Conservation (phyloP, 306 rosid species). For the Trifolium dubium region DNA sequence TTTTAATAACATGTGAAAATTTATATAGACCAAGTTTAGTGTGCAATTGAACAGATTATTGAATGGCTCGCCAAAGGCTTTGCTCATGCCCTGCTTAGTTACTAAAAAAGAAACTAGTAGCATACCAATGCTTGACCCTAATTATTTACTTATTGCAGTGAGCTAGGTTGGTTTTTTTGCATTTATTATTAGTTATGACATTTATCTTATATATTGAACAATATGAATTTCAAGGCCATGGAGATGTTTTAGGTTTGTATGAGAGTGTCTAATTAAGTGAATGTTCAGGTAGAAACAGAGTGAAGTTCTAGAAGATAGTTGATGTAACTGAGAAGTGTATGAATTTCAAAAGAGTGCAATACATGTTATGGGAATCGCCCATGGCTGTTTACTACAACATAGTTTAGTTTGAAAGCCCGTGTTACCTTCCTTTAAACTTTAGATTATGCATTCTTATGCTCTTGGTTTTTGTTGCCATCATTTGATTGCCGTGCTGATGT, state of each 20-base stretch:
- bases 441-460: conserved; percentile 20
- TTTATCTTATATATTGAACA: background rate
- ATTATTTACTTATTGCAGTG: conserved; percentile 8
- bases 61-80: conserved; percentile 14
- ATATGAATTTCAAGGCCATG: background rate
- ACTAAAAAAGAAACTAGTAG: background rate
- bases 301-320: conserved; percentile 20
- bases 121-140: conserved; percentile 6
- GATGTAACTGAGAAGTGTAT: conserved; percentile 1
- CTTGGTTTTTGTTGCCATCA: background rate
- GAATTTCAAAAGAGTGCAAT: conserved; percentile 11
- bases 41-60: conserved; percentile 21
- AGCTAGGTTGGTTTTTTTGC: conserved; percentile 15
- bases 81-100: background rate
- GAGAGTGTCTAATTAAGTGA: conserved; percentile 33
- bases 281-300: conserved; percentile 36
- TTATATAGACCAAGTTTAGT: conserved; percentile 21
- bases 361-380: background rate
- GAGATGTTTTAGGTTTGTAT: conserved; percentile 12
- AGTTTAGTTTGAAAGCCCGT: background rate
- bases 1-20: conserved; percentile 16
- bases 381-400: background rate
- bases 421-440: conserved; percentile 20
- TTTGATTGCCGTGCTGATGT: too few species aligned
- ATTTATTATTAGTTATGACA: background rate